Conservation (phyloP, 1,284 basidiomycete species). For the Cutaneotrichosporon sp. region DNA sequence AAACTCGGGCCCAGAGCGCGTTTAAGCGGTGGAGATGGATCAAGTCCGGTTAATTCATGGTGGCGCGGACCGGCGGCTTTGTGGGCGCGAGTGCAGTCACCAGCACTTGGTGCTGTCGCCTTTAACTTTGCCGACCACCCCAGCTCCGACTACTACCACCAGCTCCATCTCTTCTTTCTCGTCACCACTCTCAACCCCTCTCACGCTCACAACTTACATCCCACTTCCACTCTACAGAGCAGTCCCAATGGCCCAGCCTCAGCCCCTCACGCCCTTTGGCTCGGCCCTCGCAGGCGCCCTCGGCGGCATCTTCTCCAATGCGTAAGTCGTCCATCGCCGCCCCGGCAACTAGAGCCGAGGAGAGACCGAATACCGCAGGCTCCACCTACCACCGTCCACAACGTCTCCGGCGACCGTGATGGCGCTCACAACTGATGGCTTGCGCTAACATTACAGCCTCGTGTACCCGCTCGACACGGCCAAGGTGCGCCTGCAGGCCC, state of each 20-base stretch:
- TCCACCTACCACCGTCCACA: neutral
- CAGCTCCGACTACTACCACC: neutral
- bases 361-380: neutral
- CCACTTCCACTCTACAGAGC: neutral
- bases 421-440: no score
- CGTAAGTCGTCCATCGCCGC: slow-evolving; percentile 56
- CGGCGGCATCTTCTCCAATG: slow-evolving; percentile 86
- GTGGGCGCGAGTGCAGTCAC: no score
- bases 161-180: neutral
- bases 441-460: slow-evolving; percentile 55
- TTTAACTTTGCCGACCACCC: no score
- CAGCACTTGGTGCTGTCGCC: no score
- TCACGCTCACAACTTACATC: neutral
- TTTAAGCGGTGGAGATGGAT: no score
- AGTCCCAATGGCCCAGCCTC: neutral
- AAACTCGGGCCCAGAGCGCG: no score
- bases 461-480: slow-evolving; percentile 95
- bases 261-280: slow-evolving; percentile 76
- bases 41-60: no score
- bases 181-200: neutral
- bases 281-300: slow-evolving; percentile 91
- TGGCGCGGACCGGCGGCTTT: no score
- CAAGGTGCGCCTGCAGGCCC: slow-evolving; percentile 91
- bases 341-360: neutral
- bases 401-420: no score